Conservation (phyloP, 768 basidiomycete genomes). For the Hydnomerulius pinastri region DNA sequence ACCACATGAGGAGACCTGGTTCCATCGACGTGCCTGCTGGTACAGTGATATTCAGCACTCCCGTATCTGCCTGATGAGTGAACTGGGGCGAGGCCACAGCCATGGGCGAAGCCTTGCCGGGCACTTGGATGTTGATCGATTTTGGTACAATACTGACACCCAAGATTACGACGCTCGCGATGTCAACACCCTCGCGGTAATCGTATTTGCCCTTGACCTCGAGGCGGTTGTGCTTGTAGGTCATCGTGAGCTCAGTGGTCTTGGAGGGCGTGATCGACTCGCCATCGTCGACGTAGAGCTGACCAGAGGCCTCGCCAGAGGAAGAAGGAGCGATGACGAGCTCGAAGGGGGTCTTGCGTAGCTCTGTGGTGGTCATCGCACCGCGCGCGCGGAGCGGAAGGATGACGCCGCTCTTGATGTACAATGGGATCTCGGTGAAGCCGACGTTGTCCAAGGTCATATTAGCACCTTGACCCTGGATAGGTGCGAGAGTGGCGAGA, state of each 20-base stretch:
- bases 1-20: background rate
- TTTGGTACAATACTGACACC: slow-evolving; percentile 26
- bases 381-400: slow-evolving; percentile 56
- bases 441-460: slow-evolving; percentile 49
- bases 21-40: background rate
- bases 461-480: slow-evolving; percentile 48
- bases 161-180: slow-evolving; percentile 37
- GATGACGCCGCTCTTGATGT: slow-evolving; percentile 61
- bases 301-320: slow-evolving; percentile 50
- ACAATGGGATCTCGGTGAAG: slow-evolving; percentile 60
- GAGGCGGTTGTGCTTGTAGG: slow-evolving; percentile 28
- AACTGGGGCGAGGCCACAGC: background rate
- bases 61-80: background rate
- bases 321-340: slow-evolving; percentile 59
- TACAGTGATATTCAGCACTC: background rate
- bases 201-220: slow-evolving; percentile 31
- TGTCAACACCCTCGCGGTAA: slow-evolving; percentile 29
- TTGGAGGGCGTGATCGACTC: slow-evolving; percentile 40
- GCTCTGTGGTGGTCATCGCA: slow-evolving; percentile 60
- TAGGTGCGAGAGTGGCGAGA: slow-evolving; percentile 49
- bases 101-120: slow-evolving; percentile 10
- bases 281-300: slow-evolving; percentile 67
- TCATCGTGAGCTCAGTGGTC: slow-evolving; percentile 32
- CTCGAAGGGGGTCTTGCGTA: slow-evolving; percentile 59
- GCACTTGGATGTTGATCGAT: slow-evolving; percentile 14